These are phyloP conservation scores for Cerioporus squamosus DNA, from an alignment of 1,284 basidiomycete species.

Conservation along the genomic window DNA sequence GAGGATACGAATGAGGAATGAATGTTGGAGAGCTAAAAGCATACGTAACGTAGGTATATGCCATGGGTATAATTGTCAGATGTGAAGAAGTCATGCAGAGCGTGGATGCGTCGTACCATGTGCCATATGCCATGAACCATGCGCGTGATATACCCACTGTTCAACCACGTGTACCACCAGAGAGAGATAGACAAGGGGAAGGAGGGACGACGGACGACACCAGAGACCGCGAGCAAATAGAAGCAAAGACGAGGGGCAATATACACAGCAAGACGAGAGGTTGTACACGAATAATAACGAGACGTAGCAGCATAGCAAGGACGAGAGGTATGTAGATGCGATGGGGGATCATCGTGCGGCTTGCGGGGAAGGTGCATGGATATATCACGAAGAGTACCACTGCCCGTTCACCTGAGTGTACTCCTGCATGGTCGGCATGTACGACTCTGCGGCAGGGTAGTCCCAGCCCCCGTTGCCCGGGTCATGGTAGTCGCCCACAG, in stretches of 20 bases:
- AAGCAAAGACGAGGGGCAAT: not conserved
- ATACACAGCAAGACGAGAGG: conserved; percentile 6
- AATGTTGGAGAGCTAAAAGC: not conserved
- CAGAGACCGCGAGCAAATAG: not conserved
- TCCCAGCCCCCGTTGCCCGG: conserved; percentile 8
- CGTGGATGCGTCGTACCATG: conserved; percentile 14
- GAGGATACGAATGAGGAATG: no score
- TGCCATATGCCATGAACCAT: not conserved
- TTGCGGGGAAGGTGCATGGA: not conserved
- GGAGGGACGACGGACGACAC: conserved; percentile 2
- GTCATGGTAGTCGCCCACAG: not conserved
- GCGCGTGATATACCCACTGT: not conserved
- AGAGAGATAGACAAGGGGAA: not conserved
- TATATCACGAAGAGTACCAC: conserved; percentile 15
- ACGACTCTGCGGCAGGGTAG: conserved; percentile 2
- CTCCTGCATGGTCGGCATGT: conserved; percentile 7
- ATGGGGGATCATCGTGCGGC: not conserved
- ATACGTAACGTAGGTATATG: conserved; percentile 19
- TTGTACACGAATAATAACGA: not conserved
- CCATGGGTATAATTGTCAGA: conserved; percentile 16
- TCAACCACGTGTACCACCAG: conserved; percentile 4
- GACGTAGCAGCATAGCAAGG: conserved; percentile 15
- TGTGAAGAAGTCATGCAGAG: conserved; percentile 10
- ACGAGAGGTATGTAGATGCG: no score
- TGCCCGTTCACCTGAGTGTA: conserved; percentile 10